phyloP scores from a whole-genome alignment of 306 rosid species.

The Vigna angularis region DNA sequence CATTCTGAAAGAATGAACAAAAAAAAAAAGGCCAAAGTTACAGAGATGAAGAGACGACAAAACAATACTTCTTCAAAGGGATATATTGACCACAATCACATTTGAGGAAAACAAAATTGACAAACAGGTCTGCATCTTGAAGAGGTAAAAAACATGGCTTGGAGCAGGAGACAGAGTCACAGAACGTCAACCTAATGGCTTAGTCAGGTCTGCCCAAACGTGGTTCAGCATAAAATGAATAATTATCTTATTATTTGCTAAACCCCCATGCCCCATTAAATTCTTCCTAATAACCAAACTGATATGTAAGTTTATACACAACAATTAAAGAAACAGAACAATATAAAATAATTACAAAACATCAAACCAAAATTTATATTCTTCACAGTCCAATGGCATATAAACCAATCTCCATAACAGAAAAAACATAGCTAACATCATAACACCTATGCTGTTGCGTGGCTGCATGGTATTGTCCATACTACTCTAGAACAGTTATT shows the following conservation, averaged over 20 bases:
- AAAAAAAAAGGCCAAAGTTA: background rate
- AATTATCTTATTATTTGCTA: background rate
- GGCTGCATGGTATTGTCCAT: background rate
- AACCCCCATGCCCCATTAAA: background rate
- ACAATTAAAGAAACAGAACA: background rate
- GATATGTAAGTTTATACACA: background rate
- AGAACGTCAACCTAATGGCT: background rate
- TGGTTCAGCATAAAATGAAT: constrained; percentile 1
- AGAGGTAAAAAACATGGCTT: background rate
- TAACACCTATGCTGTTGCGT: background rate
- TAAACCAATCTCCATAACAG: background rate
- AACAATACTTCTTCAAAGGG: background rate
- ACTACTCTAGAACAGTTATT: background rate
- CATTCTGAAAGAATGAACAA: background rate
- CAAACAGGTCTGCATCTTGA: background rate
- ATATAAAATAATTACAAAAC: background rate
- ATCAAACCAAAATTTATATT: background rate
- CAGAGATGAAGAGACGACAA: background rate
- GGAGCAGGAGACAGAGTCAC: background rate
- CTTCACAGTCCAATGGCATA: background rate
- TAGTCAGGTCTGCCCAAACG: background rate
- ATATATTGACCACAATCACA: background rate
- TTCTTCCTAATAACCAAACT: background rate
- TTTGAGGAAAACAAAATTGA: background rate
- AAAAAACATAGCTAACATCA: background rate